Conservation (phyloP, 768 basidiomycete genomes). For the Lactarius pseudohatsudake region DNA sequence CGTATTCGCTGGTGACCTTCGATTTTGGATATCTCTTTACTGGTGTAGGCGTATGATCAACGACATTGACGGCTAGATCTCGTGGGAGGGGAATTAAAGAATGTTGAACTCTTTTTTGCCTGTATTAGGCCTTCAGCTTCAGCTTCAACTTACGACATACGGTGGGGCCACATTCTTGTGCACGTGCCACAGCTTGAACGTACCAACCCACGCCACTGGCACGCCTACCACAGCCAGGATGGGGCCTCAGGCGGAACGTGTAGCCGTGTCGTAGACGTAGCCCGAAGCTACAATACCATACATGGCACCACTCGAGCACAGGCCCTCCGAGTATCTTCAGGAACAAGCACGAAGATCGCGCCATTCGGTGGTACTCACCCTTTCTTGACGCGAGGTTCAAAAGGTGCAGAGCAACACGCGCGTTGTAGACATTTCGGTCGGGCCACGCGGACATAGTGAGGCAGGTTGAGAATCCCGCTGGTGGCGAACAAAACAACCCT, state of each 20-base stretch:
- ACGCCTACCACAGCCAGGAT: not conserved
- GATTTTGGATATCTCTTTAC: conserved; percentile 2
- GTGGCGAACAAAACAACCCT: not conserved
- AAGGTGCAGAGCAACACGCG: not conserved
- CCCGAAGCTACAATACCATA: not conserved
- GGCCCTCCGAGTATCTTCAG: not conserved
- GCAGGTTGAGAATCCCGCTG: not conserved
- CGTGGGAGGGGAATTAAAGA: not conserved
- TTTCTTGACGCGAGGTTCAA: not conserved
- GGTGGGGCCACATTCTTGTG: not conserved
- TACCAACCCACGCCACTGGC: not conserved
- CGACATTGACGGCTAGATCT: not conserved
- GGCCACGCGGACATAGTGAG: not conserved
- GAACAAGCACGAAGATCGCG: not conserved
- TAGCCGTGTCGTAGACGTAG: not conserved
- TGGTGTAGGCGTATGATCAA: not conserved
- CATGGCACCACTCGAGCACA: not conserved
- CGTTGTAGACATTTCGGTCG: not conserved
- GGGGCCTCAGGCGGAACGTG: not conserved
- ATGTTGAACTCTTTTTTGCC: not conserved
- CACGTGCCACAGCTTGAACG: not conserved
- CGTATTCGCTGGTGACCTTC: conserved; percentile 3
- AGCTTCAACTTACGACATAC: not conserved
- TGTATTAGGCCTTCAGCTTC: not conserved
- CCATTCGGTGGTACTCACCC: not conserved